Conservation (phyloP, 139 green algal species). For the Medakamo hakoo region DNA sequence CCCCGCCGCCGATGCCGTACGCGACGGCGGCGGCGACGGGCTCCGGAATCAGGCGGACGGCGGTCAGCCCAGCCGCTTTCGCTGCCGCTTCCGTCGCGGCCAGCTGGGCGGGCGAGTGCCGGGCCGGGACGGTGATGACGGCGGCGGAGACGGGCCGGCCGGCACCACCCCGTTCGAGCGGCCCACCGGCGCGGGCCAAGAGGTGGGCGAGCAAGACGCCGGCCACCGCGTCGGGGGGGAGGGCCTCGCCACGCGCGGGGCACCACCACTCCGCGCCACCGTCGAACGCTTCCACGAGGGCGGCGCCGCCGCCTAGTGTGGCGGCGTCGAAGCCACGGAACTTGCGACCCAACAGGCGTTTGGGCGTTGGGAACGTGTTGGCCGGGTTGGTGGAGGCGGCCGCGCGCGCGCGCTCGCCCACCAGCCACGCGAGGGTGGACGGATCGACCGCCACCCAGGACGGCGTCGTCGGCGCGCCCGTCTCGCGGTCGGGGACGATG, state of each 20-base stretch:
- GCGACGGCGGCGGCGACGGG: constrained; percentile 59
- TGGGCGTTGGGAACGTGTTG: background rate
- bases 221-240: background rate
- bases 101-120: constrained; percentile 39
- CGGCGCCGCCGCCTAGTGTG: background rate
- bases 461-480: constrained; percentile 9
- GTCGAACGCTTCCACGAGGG: background rate
- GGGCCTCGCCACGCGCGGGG: background rate
- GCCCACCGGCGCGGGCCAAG: no score
- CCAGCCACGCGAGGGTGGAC: background rate
- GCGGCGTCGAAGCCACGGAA: background rate
- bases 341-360: background rate
- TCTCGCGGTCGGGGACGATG: constrained; percentile 9
- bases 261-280: background rate
- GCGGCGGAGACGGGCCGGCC: background rate
- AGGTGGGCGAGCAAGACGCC: background rate
- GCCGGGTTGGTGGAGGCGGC: background rate
- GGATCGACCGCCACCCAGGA: constrained; percentile 4
- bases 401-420: background rate
- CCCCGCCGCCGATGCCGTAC: constrained; percentile 44
- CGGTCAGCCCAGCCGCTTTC: constrained; percentile 29
- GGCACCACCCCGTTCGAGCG: background rate
- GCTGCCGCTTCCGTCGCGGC: constrained; percentile 39
- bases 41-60: constrained; percentile 38
- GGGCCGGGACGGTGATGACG: constrained; percentile 53